Evolutionary conservation across 164 flowering plant species (phyloP).

Genomic region (Dillenia suffruticosa): DNA sequence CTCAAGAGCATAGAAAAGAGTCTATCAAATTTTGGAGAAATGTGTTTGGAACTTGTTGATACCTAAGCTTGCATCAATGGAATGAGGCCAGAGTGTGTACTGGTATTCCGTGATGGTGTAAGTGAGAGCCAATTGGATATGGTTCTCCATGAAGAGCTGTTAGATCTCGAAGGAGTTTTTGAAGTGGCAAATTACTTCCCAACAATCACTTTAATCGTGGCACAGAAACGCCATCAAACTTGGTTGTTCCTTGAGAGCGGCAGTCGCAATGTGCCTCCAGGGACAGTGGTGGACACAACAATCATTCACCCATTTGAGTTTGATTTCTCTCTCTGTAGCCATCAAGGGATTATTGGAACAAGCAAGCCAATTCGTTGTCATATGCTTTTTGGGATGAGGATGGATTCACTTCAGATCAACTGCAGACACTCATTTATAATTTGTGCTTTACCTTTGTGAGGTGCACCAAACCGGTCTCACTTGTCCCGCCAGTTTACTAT

Average conservation of each 20-base stretch:
- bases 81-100: conserved; percentile 46
- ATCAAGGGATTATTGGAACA: conserved; percentile 66
- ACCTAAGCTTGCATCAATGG: conserved; percentile 34
- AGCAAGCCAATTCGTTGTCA: conserved; percentile 81
- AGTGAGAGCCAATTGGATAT: conserved; percentile 76
- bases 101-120: conserved; percentile 83
- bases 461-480: conserved; percentile 76
- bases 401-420: conserved; percentile 44
- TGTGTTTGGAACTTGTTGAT: conserved; percentile 58
- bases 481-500: conserved; percentile 80
- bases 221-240: conserved; percentile 73
- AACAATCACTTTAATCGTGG: conserved; percentile 59
- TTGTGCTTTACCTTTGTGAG: conserved; percentile 81
- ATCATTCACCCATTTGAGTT: conserved; percentile 60
- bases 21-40: conserved; percentile 46
- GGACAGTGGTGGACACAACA: conserved; percentile 66
- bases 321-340: conserved; percentile 78
- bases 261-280: conserved; percentile 59
- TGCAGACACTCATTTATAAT: conserved; percentile 66
- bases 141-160: conserved; percentile 68
- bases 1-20: conserved; percentile 50
- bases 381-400: conserved; percentile 66
- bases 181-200: conserved; percentile 34
- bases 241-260: conserved; percentile 43
- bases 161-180: conserved; percentile 36